Percentiles rank a stretch among this genome's conserved stretches.
phyloP scores from a whole-genome alignment of 1,284 basidiomycete species.

The Ustilago cynodontis region DNA sequence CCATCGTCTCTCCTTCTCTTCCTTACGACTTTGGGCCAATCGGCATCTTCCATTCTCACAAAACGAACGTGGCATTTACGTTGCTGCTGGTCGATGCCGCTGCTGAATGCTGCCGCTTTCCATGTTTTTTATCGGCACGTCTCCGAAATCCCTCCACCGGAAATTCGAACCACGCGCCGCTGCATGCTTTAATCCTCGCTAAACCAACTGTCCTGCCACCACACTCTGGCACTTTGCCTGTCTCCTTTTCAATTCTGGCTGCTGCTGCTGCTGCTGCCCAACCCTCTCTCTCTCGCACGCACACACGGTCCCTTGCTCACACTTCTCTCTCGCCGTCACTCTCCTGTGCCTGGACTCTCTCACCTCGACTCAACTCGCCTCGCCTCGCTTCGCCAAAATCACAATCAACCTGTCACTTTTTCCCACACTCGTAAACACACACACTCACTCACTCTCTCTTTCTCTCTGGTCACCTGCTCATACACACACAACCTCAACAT shows the following conservation, averaged over 20 bases:
- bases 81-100: neutral
- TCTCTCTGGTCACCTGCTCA: slow-evolving; percentile 1
- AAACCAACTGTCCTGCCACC: neutral
- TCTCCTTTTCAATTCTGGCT: neutral
- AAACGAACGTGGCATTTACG: too few relatives aligned
- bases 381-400: slow-evolving; percentile 7
- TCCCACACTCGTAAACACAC: slow-evolving; percentile 11
- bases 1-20: too few relatives aligned
- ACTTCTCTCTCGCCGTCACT: too few relatives aligned
- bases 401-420: slow-evolving; percentile 6
- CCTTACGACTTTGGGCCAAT: too few relatives aligned
- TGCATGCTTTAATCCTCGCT: slow-evolving; percentile 13
- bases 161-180: slow-evolving; percentile 20
- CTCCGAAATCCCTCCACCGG: slow-evolving; percentile 10
- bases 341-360: neutral
- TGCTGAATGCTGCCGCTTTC: neutral
- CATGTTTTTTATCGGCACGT: slow-evolving; percentile 14
- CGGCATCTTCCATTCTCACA: too few relatives aligned
- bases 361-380: neutral
- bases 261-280: neutral
- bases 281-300: neutral
- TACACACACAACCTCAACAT: neutral
- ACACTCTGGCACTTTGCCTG: neutral
- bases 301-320: too few relatives aligned
- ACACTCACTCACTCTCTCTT: neutral